Conservation (phyloP, 2,329 filamentous ascomycete species). For the Chalaropsis ovoidea region DNA sequence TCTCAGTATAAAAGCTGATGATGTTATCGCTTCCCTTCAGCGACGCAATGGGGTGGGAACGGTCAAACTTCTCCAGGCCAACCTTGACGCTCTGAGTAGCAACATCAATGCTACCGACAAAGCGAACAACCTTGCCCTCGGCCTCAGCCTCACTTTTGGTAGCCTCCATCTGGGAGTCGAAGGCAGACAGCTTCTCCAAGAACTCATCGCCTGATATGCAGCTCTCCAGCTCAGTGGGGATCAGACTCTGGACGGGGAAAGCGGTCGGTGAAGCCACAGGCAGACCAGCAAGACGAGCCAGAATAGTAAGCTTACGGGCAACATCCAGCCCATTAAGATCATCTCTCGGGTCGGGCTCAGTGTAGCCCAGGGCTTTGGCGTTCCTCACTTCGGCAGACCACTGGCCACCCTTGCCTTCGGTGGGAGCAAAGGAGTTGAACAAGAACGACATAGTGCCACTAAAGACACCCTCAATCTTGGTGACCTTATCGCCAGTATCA, state of each 20-base stretch:
- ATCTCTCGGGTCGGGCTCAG: constrained; percentile 76
- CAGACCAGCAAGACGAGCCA: constrained; percentile 76
- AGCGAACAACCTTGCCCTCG: constrained; percentile 84
- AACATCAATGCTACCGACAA: constrained; percentile 88
- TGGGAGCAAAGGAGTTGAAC: constrained; percentile 92
- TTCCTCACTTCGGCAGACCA: constrained; percentile 89
- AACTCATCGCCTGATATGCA: constrained; percentile 75
- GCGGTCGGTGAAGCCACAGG: constrained; percentile 71
- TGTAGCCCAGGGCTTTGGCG: constrained; percentile 88
- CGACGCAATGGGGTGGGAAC: constrained; percentile 80
- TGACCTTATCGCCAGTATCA: constrained; percentile 83
- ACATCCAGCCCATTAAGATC: constrained; percentile 83
- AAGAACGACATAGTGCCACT: constrained; percentile 96
- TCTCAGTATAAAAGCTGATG: constrained; percentile 94
- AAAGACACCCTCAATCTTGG: constrained; percentile 92
- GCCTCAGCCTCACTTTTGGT: constrained; percentile 75
- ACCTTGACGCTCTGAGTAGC: constrained; percentile 75
- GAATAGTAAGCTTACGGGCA: constrained; percentile 89
- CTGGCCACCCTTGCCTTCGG: constrained; percentile 59
- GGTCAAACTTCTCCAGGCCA: constrained; percentile 79
- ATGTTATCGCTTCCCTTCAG: constrained; percentile 98
- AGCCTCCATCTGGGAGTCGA: constrained; percentile 82
- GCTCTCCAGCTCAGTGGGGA: constrained; percentile 74
- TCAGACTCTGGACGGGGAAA: constrained; percentile 89
- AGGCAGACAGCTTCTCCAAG: constrained; percentile 65